These are phyloP conservation scores for Yamadazyma sp. DNA, from an alignment of 1,139 yeast genomes.

Conservation along the genomic window DNA sequence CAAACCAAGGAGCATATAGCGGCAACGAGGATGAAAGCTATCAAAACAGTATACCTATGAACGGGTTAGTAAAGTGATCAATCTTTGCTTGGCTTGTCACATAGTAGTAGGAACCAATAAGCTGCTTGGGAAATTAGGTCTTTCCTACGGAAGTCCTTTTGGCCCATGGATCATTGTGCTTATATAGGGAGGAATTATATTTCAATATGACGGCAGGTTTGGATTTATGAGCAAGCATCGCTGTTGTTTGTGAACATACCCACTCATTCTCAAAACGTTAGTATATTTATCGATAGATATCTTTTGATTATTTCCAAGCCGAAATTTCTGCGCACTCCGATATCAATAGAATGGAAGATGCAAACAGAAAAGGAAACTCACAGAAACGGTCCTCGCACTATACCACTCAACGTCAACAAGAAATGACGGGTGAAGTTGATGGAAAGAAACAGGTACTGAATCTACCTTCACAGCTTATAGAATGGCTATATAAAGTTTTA, in stretches of 20 bases:
- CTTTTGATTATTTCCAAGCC: too few species aligned
- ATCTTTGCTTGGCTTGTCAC: too few species aligned
- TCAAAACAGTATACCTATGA: slow-evolving; percentile 65
- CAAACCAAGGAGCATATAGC: slow-evolving; percentile 63
- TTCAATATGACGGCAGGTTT: background rate
- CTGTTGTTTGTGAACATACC: background rate
- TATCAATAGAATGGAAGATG: background rate
- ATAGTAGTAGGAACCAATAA: too few species aligned
- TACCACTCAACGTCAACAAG: too few species aligned
- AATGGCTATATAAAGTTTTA: slow-evolving; percentile 46
- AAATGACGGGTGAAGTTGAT: background rate
- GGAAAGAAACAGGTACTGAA: background rate
- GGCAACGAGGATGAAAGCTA: slow-evolving; percentile 61
- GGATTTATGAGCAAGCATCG: too few species aligned
- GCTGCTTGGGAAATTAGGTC: too few species aligned
- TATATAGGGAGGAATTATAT: too few species aligned
- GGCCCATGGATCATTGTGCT: too few species aligned
- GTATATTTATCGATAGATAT: background rate
- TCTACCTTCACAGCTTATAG: slow-evolving; percentile 35
- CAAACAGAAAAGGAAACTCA: background rate
- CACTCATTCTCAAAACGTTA: too few species aligned
- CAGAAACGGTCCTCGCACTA: too few species aligned
- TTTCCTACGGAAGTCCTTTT: too few species aligned
- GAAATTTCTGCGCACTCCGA: background rate
- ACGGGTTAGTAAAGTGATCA: slow-evolving; percentile 12